Evolutionary conservation across 2,329 filamentous ascomycete species (phyloP).

Genomic region (Meredithiella fracta): DNA sequence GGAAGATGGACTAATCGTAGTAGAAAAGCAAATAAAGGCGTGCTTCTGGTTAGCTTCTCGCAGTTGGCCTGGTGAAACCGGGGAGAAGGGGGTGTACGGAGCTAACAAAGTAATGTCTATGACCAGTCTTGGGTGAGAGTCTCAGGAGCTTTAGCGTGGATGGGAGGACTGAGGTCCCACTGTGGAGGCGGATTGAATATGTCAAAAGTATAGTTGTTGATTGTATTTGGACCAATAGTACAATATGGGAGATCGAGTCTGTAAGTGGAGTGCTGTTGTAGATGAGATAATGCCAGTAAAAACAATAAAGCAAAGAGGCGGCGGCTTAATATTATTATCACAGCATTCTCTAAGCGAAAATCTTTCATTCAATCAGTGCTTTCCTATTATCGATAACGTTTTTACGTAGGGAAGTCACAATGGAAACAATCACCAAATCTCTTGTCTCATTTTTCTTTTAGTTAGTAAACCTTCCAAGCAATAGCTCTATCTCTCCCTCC

Average conservation of each 20-base stretch:
- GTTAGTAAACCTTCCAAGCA: background rate
- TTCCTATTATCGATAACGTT: background rate
- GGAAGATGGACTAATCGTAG: conserved; percentile 1
- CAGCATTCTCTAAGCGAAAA: background rate
- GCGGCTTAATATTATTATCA: too few relatives aligned
- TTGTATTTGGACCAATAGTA: background rate
- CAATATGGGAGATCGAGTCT: background rate
- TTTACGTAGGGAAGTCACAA: background rate
- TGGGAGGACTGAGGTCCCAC: background rate
- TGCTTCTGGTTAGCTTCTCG: background rate
- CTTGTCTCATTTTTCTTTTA: background rate
- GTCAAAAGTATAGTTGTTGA: background rate
- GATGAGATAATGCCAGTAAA: too few relatives aligned
- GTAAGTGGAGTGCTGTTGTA: too few relatives aligned
- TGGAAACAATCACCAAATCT: background rate
- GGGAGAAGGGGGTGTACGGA: background rate
- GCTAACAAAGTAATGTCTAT: background rate
- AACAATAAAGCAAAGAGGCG: too few relatives aligned
- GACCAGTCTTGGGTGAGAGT: background rate
- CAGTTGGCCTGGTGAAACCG: background rate
- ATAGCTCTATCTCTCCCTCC: background rate
- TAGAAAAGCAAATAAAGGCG: background rate
- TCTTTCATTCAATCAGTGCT: background rate
- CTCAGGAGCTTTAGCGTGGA: background rate
- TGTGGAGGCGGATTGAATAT: background rate